phyloP scores from a whole-genome alignment of 768 basidiomycete genomes.

The Hericium rajendrae region DNA sequence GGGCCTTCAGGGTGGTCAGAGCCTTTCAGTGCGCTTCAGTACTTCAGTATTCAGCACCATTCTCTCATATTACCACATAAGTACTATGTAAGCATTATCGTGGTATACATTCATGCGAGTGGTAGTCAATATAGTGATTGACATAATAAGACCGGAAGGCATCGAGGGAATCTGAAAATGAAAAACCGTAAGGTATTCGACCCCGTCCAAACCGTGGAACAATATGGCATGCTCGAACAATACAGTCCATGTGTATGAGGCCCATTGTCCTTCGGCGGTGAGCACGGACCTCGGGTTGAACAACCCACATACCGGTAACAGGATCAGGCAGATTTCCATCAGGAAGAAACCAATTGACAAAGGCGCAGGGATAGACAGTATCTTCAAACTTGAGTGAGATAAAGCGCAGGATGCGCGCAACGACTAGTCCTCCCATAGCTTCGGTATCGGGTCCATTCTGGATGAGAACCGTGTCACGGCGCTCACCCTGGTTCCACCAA shows the following conservation, averaged over 20 bases:
- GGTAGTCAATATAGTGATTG: slow-evolving; percentile 2
- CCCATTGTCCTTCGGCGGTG: not conserved
- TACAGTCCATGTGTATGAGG: not conserved
- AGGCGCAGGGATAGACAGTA: not conserved
- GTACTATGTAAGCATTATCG: not conserved
- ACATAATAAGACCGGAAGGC: slow-evolving; percentile 1
- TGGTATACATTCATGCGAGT: not conserved
- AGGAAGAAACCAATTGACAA: slow-evolving; percentile 1
- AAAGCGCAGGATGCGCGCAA: not conserved
- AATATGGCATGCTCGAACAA: slow-evolving; percentile 2
- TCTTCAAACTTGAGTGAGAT: not conserved
- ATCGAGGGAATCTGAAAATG: not conserved
- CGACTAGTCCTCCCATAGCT: slow-evolving; percentile 2
- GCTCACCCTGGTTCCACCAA: not conserved
- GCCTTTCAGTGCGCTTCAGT: no score
- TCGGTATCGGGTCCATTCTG: not conserved
- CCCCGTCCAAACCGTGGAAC: not conserved
- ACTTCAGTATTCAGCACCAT: no score
- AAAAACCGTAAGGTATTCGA: not conserved
- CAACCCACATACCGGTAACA: slow-evolving; percentile 5
- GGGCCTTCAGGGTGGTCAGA: no score
- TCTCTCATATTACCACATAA: not conserved
- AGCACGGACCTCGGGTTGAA: not conserved
- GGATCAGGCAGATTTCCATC: no score
- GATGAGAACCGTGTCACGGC: not conserved